phyloP scores from a whole-genome alignment of 441 rosid genomes.

The Raphanus hybrid region DNA sequence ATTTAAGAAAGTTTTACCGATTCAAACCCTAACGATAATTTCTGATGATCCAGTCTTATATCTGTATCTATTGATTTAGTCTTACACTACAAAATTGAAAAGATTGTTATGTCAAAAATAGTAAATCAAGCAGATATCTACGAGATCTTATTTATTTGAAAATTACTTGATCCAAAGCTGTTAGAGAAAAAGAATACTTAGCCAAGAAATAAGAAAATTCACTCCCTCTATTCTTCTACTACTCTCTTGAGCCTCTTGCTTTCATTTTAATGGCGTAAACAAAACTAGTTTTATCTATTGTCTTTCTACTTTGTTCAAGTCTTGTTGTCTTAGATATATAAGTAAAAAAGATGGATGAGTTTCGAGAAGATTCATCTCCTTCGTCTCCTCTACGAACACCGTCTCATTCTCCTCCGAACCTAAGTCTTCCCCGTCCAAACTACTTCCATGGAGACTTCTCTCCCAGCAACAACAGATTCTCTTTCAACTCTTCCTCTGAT shows the following conservation, averaged over 20 bases:
- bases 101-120: too few relatives aligned
- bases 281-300: neutral
- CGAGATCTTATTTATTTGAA: too few relatives aligned
- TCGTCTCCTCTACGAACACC: conserved; percentile 28
- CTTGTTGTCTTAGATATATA: neutral
- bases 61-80: too few relatives aligned
- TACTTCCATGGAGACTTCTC: conserved; percentile 30
- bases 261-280: conserved; percentile 19
- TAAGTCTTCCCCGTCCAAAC: conserved; percentile 18
- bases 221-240: too few relatives aligned
- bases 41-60: too few relatives aligned
- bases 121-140: too few relatives aligned
- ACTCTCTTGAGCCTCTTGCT: neutral
- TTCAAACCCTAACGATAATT: too few relatives aligned
- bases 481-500: conserved; percentile 41
- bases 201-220: too few relatives aligned
- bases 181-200: too few relatives aligned
- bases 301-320: neutral
- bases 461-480: conserved; percentile 40
- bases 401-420: conserved; percentile 18
- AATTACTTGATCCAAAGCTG: too few relatives aligned
- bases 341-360: conserved; percentile 37
- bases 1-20: too few relatives aligned
- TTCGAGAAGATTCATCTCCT: conserved; percentile 29
- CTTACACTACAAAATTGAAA: too few relatives aligned